Evolutionary conservation across 139 green algal species (phyloP).

Genomic region (Klebsormidium nitens): DNA sequence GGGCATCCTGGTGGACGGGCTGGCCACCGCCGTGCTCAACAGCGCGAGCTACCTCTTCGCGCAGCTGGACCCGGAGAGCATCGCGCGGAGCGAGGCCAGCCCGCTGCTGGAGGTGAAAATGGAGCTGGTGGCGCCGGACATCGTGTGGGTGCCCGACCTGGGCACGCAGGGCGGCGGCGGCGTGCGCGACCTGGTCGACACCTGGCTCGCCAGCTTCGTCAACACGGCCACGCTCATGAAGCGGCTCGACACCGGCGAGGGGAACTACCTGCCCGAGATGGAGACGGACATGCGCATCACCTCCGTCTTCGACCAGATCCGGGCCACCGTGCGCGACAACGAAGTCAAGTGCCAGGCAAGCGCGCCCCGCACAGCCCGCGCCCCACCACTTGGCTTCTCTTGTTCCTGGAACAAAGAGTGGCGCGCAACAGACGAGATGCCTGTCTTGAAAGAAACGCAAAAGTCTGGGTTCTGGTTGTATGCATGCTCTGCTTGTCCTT

Average conservation of each 20-base stretch:
- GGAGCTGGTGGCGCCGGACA: slow-evolving; percentile 65
- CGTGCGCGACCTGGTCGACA: slow-evolving; percentile 67
- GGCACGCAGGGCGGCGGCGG: slow-evolving; percentile 34
- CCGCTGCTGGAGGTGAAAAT: slow-evolving; percentile 80
- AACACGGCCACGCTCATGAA: slow-evolving; percentile 67
- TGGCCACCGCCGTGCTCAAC: slow-evolving; percentile 59
- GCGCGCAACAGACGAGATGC: no score
- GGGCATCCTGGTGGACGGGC: slow-evolving; percentile 75
- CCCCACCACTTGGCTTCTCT: no score
- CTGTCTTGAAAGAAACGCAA: no score
- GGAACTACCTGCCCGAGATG: slow-evolving; percentile 80
- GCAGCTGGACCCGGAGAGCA: slow-evolving; percentile 65
- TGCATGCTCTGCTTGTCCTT: no score
- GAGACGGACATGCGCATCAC: slow-evolving; percentile 77
- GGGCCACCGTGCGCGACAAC: slow-evolving; percentile 52
- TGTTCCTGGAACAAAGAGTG: no score
- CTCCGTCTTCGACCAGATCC: slow-evolving; percentile 58
- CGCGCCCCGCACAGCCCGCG: no score
- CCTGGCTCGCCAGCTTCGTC: slow-evolving; percentile 71
- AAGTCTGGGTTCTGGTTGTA: no score
- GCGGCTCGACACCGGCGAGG: slow-evolving; percentile 72
- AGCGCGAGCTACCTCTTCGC: slow-evolving; percentile 45
- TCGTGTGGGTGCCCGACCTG: slow-evolving; percentile 77
- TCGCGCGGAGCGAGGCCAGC: slow-evolving; percentile 52
- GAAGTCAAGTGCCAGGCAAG: slow-evolving; percentile 64